These are phyloP conservation scores for Fraxinus baroniana DNA, from an alignment of 305 asterid species.

Conservation along the genomic window DNA sequence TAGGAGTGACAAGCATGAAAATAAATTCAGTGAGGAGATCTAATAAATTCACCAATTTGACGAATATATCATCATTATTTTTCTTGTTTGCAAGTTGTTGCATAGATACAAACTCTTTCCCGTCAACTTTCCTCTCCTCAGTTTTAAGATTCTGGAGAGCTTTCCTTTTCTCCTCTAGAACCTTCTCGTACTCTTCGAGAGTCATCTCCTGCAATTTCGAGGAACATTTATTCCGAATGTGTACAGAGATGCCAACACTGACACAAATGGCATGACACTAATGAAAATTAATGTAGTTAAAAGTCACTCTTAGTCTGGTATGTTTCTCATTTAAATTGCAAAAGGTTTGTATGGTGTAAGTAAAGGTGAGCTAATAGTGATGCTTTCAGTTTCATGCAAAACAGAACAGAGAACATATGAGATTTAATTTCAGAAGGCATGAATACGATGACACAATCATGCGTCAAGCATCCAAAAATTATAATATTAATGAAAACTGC, in stretches of 20 bases:
- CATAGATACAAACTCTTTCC: slow-evolving; percentile 74
- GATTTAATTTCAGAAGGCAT: not conserved
- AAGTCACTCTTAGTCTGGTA: not conserved
- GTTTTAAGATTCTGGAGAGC: slow-evolving; percentile 59
- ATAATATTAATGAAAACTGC: not conserved
- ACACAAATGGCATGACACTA: not conserved
- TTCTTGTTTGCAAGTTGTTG: slow-evolving; percentile 79
- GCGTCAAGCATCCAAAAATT: not conserved
- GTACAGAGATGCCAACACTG: not conserved
- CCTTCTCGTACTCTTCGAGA: slow-evolving; percentile 83
- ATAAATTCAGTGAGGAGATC: not conserved
- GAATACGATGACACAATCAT: not conserved
- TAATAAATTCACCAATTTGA: slow-evolving; percentile 64
- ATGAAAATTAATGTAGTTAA: too few relatives aligned
- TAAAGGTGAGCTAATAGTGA: not conserved
- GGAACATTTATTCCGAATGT: not conserved
- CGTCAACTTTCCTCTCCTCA: slow-evolving; percentile 82
- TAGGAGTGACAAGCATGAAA: slow-evolving; percentile 1
- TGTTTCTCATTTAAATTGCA: not conserved
- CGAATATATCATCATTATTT: slow-evolving; percentile 57
- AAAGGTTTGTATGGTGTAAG: not conserved
- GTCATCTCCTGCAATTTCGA: slow-evolving; percentile 70
- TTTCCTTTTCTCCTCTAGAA: slow-evolving; percentile 80
- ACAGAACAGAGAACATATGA: not conserved
- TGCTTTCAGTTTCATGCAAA: not conserved